Base-by-base conservation (phyloP, 257 asterid genomes). In the Penstemon eatonii region DNA sequence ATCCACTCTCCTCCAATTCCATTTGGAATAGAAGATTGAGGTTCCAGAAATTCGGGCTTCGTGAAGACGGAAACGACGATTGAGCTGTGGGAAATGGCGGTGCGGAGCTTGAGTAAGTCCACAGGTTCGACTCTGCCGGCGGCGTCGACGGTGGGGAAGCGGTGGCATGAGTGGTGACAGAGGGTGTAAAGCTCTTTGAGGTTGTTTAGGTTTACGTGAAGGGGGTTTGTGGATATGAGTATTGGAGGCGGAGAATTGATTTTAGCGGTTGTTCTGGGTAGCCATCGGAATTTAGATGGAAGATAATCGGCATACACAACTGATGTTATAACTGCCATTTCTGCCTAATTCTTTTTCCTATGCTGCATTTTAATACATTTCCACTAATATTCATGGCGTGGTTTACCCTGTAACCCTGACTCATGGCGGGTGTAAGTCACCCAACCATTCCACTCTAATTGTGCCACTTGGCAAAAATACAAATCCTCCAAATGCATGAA, bases 131-230 rank as follows among this genome's bases (percentile, higher is more conserved):
- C 87, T 38, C 77, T 81, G 43, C 96, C 97, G 25, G 72, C 57
- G 38, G 83, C 71, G 67, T 80, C 84, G 66, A 71, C 13, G 57
- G 66, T 70, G 69, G 98, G 97, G 83, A 90, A 90, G 67, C 94
- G 97, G 83, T 90, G 87, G 88, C 89, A 80, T 73, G 97, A 88
- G 83, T 83, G 87, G 80, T 88, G 87, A 83, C 97, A 93, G 81
- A 67, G 63, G 41, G 83, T 60, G 87, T 67, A 90, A 37, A 93
- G 96, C 45, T 86, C 79, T 65, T 55, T 73, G 46, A 93, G 91
- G 60, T 79, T 87, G 13, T 47, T 45, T 0, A 60, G 77, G 73
- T 84, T 78, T n/a, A 85, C 83, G 78, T 80, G 84, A 5, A 83
- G 56, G 58, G 81, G 85, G 60, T 88, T 83, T 42, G 96, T 80